Conservation (phyloP, 2,329 filamentous ascomycete genomes). For the Beauveria caledonica region DNA sequence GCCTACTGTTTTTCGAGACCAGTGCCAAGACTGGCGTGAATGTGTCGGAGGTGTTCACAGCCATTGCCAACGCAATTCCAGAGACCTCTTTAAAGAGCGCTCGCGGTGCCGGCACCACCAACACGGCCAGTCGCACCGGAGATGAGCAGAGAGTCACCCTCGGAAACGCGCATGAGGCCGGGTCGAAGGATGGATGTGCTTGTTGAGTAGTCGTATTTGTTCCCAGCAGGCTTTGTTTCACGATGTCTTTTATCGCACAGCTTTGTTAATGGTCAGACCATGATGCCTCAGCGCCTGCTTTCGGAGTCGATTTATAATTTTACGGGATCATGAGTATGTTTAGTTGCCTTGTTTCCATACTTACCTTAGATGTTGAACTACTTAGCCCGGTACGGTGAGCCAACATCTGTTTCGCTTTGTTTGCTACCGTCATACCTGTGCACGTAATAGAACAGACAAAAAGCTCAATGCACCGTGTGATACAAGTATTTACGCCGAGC, state of each 20-base stretch:
- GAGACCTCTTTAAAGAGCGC: constrained; percentile 92
- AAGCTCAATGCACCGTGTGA: neutral
- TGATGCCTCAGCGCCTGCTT: constrained; percentile 8
- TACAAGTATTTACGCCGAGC: neutral
- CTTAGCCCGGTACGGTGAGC: neutral
- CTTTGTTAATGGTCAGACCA: constrained; percentile 8
- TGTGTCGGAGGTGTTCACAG: constrained; percentile 92
- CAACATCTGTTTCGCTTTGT: neutral
- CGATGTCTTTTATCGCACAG: constrained; percentile 5
- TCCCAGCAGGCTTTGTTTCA: constrained; percentile 8
- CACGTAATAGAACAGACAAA: neutral
- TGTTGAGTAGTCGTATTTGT: constrained; percentile 45
- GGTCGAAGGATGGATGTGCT: constrained; percentile 85
- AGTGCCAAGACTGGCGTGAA: constrained; percentile 94
- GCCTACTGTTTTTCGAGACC: constrained; percentile 92
- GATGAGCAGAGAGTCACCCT: constrained; percentile 77
- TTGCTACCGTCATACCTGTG: neutral
- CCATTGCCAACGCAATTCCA: constrained; percentile 95
- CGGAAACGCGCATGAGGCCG: constrained; percentile 61
- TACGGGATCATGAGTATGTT: constrained; percentile 10
- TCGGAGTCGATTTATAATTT: constrained; percentile 9
- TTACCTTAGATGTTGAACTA: constrained; percentile 8
- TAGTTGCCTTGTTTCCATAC: constrained; percentile 8
- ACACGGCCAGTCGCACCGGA: constrained; percentile 47
- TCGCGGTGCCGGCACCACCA: constrained; percentile 60